These are phyloP conservation scores for Kluyveromyces sp. DNA, from an alignment of 1,139 yeast species.

Conservation along the genomic window DNA sequence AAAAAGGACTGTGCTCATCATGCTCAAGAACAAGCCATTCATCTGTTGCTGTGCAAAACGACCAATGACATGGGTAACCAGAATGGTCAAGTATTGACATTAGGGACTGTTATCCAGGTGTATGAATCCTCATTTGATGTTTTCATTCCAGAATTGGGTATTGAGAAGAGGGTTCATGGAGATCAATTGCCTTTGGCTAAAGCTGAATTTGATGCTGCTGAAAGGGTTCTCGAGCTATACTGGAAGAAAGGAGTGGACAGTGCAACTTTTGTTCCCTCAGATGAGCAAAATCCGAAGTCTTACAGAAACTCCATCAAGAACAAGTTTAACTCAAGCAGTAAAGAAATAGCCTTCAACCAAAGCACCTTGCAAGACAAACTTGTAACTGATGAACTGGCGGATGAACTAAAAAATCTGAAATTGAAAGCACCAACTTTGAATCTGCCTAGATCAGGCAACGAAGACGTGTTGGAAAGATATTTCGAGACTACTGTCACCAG, in stretches of 20 bases:
- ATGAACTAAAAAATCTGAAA: constrained; percentile 44
- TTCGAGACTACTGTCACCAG: constrained; percentile 50
- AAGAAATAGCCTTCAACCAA: constrained; percentile 53
- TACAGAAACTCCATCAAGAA: constrained; percentile 73
- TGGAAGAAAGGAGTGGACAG: constrained; percentile 93
- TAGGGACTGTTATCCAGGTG: constrained; percentile 86
- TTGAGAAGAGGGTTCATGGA: constrained; percentile 95
- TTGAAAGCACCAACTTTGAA: constrained; percentile 47
- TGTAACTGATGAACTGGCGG: constrained; percentile 38
- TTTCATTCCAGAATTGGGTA: constrained; percentile 88
- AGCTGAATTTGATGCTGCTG: constrained; percentile 78
- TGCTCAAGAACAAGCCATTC: constrained; percentile 94
- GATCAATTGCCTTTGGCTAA: constrained; percentile 89
- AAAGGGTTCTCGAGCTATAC: constrained; percentile 66
- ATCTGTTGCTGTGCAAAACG: constrained; percentile 74
- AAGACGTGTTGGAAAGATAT: constrained; percentile 47
- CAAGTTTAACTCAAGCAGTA: constrained; percentile 66
- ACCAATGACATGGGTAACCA: constrained; percentile 70
- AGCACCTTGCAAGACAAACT: constrained; percentile 12
- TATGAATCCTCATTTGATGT: constrained; percentile 96
- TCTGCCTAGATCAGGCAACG: constrained; percentile 34
- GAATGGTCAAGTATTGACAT: constrained; percentile 74
- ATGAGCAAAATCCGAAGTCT: constrained; percentile 70
- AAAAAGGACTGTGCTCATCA: constrained; percentile 89
- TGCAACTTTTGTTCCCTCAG: constrained; percentile 85